These are phyloP conservation scores for Starmera quercuum DNA, from an alignment of 805 yeast species.

Conservation along the genomic window DNA sequence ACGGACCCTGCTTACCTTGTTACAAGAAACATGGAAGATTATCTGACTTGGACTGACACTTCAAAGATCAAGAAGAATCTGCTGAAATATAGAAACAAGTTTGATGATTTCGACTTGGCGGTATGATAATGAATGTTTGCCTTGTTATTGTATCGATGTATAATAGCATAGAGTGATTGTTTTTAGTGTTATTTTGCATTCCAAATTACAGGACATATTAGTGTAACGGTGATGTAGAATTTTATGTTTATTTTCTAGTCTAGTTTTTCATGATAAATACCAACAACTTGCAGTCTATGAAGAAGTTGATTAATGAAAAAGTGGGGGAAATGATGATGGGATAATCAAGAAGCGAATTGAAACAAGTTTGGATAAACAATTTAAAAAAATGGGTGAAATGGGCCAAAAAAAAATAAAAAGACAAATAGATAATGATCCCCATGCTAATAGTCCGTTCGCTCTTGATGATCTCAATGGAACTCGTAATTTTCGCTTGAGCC, in stretches of 20 bases:
- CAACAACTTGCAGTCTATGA: no score
- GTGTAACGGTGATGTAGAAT: no score
- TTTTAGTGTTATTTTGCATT: no score
- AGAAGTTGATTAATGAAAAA: no score
- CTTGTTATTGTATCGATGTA: no score
- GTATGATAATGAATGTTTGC: no score
- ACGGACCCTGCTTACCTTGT: slow-evolving; percentile 95
- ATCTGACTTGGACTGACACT: slow-evolving; percentile 95
- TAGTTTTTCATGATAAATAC: no score
- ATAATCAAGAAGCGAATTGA: neutral
- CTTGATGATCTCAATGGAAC: slow-evolving; percentile 6
- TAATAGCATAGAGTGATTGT: no score
- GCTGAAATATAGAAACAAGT: slow-evolving; percentile 74
- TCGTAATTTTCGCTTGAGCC: slow-evolving; percentile 30
- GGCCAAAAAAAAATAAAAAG: neutral
- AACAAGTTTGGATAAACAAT: neutral
- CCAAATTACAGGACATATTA: no score
- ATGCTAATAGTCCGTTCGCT: no score
- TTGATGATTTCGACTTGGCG: slow-evolving; percentile 49
- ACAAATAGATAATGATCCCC: neutral
- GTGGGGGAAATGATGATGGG: no score
- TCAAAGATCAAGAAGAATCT: slow-evolving; percentile 89
- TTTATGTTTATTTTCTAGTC: no score
- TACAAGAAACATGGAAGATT: slow-evolving; percentile 92
- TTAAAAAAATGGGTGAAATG: neutral